Evolutionary conservation across 148 eudicot species (phyloP).

Genomic region (Camellia sinensis): DNA sequence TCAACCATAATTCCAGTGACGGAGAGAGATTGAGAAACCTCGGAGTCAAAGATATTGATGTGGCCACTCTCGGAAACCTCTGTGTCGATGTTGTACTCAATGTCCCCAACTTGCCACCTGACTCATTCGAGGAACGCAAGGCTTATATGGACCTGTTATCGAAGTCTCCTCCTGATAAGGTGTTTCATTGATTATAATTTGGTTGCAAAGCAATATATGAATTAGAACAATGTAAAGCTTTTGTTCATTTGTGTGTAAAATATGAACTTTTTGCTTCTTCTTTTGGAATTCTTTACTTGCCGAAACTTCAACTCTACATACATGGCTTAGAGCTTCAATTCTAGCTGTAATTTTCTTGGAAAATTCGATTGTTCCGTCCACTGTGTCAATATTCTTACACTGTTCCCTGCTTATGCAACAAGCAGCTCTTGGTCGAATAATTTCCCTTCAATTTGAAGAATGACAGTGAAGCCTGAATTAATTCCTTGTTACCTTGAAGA

Average conservation of each 20-base stretch:
- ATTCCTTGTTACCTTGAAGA: neutral
- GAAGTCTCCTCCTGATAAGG: constrained; percentile 82
- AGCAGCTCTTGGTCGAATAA: neutral
- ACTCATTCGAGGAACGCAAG: constrained; percentile 41
- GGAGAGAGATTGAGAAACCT: constrained; percentile 26
- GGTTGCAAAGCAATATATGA: neutral
- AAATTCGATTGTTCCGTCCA: neutral
- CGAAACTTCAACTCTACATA: neutral
- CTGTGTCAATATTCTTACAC: neutral
- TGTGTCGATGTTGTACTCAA: constrained; percentile 90
- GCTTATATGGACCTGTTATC: constrained; percentile 69
- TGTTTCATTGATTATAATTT: constrained; percentile 17
- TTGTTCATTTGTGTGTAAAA: neutral
- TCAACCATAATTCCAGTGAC: constrained; percentile 15
- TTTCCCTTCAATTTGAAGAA: neutral
- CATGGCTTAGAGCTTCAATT: neutral
- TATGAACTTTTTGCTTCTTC: neutral
- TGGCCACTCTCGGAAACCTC: constrained; percentile 88
- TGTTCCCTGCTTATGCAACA: neutral
- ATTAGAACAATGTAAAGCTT: neutral
- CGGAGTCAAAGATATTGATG: constrained; percentile 61
- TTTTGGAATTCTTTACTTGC: neutral
- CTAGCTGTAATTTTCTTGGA: neutral
- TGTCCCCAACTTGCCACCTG: constrained; percentile 79
- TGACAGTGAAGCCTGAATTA: too few species aligned